phyloP scores from a whole-genome alignment of 2,329 filamentous ascomycete species.

The Exserohilum rostratum region DNA sequence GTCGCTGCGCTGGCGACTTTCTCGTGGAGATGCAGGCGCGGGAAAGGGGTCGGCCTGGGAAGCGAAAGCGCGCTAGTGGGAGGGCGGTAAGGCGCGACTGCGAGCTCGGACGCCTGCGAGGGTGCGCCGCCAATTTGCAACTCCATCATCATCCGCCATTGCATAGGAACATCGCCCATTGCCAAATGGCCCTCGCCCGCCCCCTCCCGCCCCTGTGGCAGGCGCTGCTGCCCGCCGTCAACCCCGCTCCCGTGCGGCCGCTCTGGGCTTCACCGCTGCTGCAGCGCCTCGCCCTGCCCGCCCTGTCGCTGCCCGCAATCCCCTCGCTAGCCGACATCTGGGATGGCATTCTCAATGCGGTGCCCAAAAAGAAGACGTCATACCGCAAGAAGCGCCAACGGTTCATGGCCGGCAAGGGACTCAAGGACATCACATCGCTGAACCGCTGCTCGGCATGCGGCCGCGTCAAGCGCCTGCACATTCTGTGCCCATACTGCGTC shows the following conservation, averaged over 20 bases:
- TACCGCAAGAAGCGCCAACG: constrained; percentile 93
- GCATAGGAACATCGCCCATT: constrained; percentile 12
- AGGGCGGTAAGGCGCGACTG: constrained; percentile 31
- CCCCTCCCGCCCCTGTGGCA: constrained; percentile 52
- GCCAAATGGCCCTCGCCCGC: constrained; percentile 49
- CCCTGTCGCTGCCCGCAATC: constrained; percentile 51
- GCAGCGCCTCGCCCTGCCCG: constrained; percentile 58
- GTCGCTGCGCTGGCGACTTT: constrained; percentile 47
- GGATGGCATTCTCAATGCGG: constrained; percentile 89
- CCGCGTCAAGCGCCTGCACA: constrained; percentile 83
- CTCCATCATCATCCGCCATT: constrained; percentile 28
- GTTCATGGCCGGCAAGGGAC: constrained; percentile 92
- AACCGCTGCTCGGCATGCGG: constrained; percentile 92
- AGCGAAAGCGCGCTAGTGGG: constrained; percentile 45
- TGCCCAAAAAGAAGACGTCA: constrained; percentile 98
- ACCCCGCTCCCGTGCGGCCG: constrained; percentile 48
- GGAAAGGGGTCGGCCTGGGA: constrained; percentile 49
- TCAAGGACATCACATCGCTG: constrained; percentile 86
- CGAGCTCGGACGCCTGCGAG: constrained; percentile 28
- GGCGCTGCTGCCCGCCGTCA: constrained; percentile 61
- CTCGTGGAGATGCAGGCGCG: constrained; percentile 45
- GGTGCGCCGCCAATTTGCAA: constrained; percentile 32
- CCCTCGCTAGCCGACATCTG: constrained; percentile 76
- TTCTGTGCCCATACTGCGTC: constrained; percentile 86
- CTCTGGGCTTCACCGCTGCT: constrained; percentile 50